Evolutionary conservation across 2,329 filamentous ascomycete genomes (phyloP), one percentile per base, ranked within the genome.

Genomic region (Chaetomium strumarium): DNA sequence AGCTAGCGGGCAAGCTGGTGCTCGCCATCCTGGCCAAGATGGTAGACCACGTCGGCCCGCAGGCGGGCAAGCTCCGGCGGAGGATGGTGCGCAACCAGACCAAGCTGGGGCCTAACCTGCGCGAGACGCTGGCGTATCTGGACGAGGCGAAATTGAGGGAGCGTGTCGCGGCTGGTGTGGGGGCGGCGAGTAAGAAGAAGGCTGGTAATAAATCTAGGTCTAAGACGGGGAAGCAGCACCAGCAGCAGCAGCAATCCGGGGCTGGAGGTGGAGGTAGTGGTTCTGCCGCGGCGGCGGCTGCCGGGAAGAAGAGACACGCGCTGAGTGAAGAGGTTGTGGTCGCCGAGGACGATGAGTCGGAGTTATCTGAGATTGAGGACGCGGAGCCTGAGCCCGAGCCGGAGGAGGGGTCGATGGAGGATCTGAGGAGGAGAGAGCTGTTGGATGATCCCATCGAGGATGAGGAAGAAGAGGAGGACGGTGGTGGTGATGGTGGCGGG

Each of bases 61-160:
- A 80, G 30, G 78, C 78, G 9, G 83, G 81, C 30, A 81, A 80
- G 64, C 76, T 95, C 34, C 80, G 81, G 57, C 80, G 82, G 62
- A 79, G 90, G 17, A 74, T 99, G 19, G 77, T 86, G 62, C 79
- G 88, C 59, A 96, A 99, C 70, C 86, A 86, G 65, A 75, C 73
- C n/a, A 84, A 82, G 64, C 77, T 99, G 3, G 93, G 93, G 2
- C 75, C 80, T 42, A 96, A 93, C 66, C 95, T 88, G 75, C 88
- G 86, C 64, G 90, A 93, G 62, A 83, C 96, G 7, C 74, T 96
- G 5, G 80, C 82, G 9, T 93, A 86, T 67, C 74, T 97, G 4
- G 90, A 96, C 62, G 81, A 86, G 52, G 75, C 77, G 45, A 83
- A 84, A 63, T 68, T 80, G 40, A 75, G 76, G 60, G 73, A 75